Percentiles rank a stretch among this genome's conserved stretches.
Conservation (phyloP, 2,329 filamentous ascomycete species). For the Fusarium drepaniforme region DNA sequence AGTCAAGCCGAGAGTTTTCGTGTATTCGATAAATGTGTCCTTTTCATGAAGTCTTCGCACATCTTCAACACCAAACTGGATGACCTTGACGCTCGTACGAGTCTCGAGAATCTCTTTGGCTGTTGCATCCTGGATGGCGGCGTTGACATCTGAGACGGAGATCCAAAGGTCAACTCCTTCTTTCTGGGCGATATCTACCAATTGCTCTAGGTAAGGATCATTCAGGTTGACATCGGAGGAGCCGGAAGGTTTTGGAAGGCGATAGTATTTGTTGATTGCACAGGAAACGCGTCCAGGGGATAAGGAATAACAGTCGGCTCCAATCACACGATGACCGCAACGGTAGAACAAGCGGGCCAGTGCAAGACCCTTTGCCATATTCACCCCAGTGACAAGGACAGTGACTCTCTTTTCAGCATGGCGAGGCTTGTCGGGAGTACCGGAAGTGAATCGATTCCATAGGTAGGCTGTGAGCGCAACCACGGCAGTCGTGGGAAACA, state of each 20-base stretch:
- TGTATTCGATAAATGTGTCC: conserved; percentile 72
- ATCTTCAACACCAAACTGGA: conserved; percentile 71
- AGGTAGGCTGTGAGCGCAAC: conserved; percentile 22
- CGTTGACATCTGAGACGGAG: conserved; percentile 76
- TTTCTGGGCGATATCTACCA: conserved; percentile 69
- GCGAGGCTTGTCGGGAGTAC: not conserved
- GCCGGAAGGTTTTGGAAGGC: conserved; percentile 48
- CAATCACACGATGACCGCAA: conserved; percentile 77
- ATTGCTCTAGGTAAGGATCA: conserved; percentile 64
- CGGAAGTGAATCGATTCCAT: conserved; percentile 4
- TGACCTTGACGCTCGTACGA: conserved; percentile 68
- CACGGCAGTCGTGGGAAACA: conserved; percentile 5
- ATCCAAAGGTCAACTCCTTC: conserved; percentile 80
- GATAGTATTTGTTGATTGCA: conserved; percentile 67
- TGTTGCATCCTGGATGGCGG: conserved; percentile 74
- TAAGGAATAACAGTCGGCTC: conserved; percentile 71
- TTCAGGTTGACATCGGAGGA: conserved; percentile 30
- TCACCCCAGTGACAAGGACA: conserved; percentile 78
- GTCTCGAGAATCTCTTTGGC: conserved; percentile 72
- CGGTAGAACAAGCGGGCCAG: conserved; percentile 75
- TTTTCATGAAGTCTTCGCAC: conserved; percentile 74
- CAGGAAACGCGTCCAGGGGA: conserved; percentile 70
- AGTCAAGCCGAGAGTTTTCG: conserved; percentile 64
- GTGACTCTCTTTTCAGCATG: conserved; percentile 50
- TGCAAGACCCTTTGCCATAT: conserved; percentile 77